Base-by-base conservation (phyloP, 2,329 filamentous ascomycete species). In the Arthrobotrys pseudoclavata region DNA sequence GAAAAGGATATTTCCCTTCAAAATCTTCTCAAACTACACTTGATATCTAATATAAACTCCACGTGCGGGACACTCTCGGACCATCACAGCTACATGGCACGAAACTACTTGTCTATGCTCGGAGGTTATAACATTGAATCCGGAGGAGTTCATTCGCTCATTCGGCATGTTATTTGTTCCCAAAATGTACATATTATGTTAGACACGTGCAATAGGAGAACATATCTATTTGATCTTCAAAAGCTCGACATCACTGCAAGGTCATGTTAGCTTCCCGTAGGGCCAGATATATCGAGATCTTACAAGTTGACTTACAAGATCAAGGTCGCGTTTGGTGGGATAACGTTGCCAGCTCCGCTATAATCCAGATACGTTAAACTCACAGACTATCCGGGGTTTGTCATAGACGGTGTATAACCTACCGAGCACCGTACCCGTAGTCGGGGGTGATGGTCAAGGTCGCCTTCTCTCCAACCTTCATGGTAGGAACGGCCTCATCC, bases 391-490 rank as follows among this genome's bases (percentile, higher is more conserved):
- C n/a, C 4, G 10, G 37, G n/a, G 31, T 10, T 34, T 22, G 24
- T 22, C 15, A 18, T 45, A 20, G 15, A 40, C 12, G 10, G 12
- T 7, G 10, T 6, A 45, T 9, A n/a, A 60, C 64, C 7, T 57
- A 76, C 71, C 55, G 55, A 10, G 75, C 61, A 18, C 75, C 75
- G 52, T 78, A 78, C 29, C 52, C 75, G 40, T 78, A 72, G 24
- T 78, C 75, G n/a, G 88, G 87, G 79, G 90, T 88, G 83, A 98
- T 97, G 81, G 90, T 91, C 80, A 99, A 87, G 64, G 89, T 92
- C 66, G 93, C 91, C 86, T 93, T 95, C 88, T 98, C 95, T 83
- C 95, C 94, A 72, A 97, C 86, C 83, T 91, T 91, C 95, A 99
- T 97, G 24, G 50, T 83, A 63, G 86, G 85, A 69, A 98, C 94